Base-by-base conservation (phyloP, 164 flowering plant genomes). In the Nymphaea colorata region DNA sequence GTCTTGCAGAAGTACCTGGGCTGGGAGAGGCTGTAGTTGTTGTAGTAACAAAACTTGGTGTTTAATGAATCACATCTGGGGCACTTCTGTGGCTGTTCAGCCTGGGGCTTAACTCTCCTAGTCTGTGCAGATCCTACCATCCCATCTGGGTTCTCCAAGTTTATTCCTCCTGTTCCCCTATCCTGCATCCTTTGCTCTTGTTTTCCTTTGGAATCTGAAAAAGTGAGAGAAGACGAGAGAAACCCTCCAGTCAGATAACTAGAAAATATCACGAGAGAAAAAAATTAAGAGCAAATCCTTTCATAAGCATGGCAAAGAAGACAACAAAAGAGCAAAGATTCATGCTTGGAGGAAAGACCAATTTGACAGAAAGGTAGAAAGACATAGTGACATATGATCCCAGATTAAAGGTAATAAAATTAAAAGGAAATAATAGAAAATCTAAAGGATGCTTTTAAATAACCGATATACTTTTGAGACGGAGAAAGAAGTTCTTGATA, bases 41-140 rank as follows among this genome's bases (percentile, higher is more conserved):
- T 61, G 42, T 61, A 61, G 17, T 61, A 61, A 17, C 64, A 61
- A 61, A 61, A 61, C 64, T 61, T 61, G 41, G 64, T 61, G 64
- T 61, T 61, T 10, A 41, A 17, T 17, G 64, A 61, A 41, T 61
- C 42, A 41, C 64, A 61, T 61, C 64, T 61, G 11, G 64, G 64
- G 64, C 64, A 61, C 25, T 61, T 61, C 7, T 17, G 64, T 17
- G 64, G 41, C 18, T 61, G 36, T 17, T 61, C 64, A 17, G 36
- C 7, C n/a, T 61, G 64, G 42, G 64, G 41, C 64, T 41, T 61
- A 0, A 41, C 64, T 61, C 42, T 61, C n/a, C 57, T 51, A 15
- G 4, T 15, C 14, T 51, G 57, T 8, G 5, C 12, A 15, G 57
- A 8, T 10, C 57, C 57, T 51, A 51, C 8, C 14, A 51, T 15